A percentile compares a stretch with the other conserved stretches of the same genome.
Evolutionary conservation across 1,139 yeast species (phyloP).

Genomic region (Geotrichum aggregatum): DNA sequence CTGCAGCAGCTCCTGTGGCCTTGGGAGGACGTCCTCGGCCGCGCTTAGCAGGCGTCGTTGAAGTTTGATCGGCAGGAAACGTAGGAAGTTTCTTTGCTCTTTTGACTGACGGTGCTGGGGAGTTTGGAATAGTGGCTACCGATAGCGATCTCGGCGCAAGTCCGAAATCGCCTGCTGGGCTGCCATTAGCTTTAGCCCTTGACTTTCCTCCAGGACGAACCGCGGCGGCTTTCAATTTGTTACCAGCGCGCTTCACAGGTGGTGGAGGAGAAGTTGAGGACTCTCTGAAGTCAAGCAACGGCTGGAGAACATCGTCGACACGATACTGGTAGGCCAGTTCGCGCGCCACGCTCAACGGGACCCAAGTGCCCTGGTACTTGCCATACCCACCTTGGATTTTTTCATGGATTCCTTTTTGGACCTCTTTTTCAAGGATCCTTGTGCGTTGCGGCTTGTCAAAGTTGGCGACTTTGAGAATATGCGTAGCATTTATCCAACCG

Average conservation of each 20-base stretch:
- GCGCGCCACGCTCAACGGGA: conserved; percentile 61
- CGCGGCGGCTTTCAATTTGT: conserved; percentile 2
- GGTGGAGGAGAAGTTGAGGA: conserved; percentile 38
- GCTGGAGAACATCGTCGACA: conserved; percentile 60
- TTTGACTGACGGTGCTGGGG: conserved; percentile 2
- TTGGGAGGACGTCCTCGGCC: conserved; percentile 22
- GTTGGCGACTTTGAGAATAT: conserved; percentile 86
- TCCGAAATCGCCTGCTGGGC: conserved; percentile 18
- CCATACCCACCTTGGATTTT: conserved; percentile 98
- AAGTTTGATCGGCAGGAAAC: conserved; percentile 10
- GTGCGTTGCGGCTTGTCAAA: conserved; percentile 94
- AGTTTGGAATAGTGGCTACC: conserved; percentile 8
- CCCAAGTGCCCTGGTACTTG: conserved; percentile 97
- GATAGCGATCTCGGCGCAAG: conserved; percentile 15
- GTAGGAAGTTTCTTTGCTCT: conserved; percentile 15
- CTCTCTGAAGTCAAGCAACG: conserved; percentile 53
- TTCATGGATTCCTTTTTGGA: conserved; percentile 82
- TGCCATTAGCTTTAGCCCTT: conserved; percentile 13
- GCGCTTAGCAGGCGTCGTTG: conserved; percentile 17
- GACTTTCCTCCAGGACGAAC: conserved; percentile 13
- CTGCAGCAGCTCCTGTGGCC: conserved; percentile 22
- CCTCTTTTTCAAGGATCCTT: conserved; percentile 85
- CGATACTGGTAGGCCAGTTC: conserved; percentile 64
- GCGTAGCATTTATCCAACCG: conserved; percentile 98
- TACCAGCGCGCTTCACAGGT: conserved; percentile 30